Evolutionary conservation across 108 stramenopile species (phyloP), one percentile per base, ranked within the genome.

Genomic region (Discostella pseudostelligera): DNA sequence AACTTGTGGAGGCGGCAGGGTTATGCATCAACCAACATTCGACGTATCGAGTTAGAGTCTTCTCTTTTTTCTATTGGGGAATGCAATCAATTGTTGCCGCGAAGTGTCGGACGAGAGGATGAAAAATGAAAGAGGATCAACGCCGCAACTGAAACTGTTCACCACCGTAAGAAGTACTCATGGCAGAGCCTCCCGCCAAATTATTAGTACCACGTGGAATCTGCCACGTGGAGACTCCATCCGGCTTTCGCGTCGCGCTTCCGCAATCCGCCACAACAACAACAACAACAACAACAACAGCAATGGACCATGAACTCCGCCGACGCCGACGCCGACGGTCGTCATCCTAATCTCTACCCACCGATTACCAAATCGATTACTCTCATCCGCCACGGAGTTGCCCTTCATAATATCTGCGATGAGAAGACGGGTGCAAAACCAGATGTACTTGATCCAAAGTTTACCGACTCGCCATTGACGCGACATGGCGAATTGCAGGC

Each of bases 321-420:
- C n/a, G n/a, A n/a, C n/a, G n/a, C n/a, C n/a, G n/a, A n/a, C n/a
- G n/a, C n/a, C n/a, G n/a, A n/a, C n/a, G n/a, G n/a, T n/a, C n/a
- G n/a, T n/a, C n/a, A n/a, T n/a, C n/a, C n/a, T n/a, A n/a, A n/a
- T 14, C 2, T 3, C 21, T 39, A 29, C 36, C 16, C 43, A 19
- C 35, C 51, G 25, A 61, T 26, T 17, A 21, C 55, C 35, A 67
- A 74, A 62, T 87, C 88, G 7, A 60, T 90, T 35, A 85, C 82
- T 48, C 65, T 90, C 13, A 81, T 90, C 56, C 84, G 89, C 11
- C 89, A 90, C 53, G 86, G 89, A 8, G 85, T 86, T 47, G 89
- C 89, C 0, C 43, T 47, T 10, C 89, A 87, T 70, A 90, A 90
- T 49, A 62, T 86, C 6, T 58, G 47, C 45, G 81, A 87, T 66